Evolutionary conservation across 306 rosid genomes (phyloP), one percentile per base, ranked within the genome.

Genomic region (Cicer judaicum): DNA sequence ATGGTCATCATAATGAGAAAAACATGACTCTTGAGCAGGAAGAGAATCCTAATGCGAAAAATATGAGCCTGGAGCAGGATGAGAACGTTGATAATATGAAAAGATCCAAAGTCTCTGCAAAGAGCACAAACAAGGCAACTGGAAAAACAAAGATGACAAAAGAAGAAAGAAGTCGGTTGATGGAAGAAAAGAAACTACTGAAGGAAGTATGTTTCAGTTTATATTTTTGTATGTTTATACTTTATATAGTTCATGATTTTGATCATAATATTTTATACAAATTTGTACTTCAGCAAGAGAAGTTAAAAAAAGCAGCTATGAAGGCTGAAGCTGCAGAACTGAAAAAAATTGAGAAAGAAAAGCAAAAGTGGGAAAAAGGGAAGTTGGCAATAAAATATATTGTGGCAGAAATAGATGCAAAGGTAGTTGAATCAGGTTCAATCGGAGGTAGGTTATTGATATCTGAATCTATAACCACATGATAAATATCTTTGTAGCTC

Each of bases 311-410:
- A 77, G 96, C 80, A 73, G 94, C 92, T 65, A 84, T 88, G 68
- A 93, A 93, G 88, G 93, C 90, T 73, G 97, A 93, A 85, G 91
- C 87, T 34, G 94, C 92, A 56, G 92, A 89, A 61, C 64, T 86
- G 86, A 93, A 85, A 79, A 93, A 85, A 76, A 13, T 85, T 34
- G 87, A 91, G 84, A 93, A 88, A 82, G 98, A 93, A 85, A 87
- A 65, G 89, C 87, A 86, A 73, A 91, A 82, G 83, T 91, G 94
- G 97, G 97, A 88, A 72, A 93, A 88, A 24, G 97, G 97, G 76
- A 93, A 93, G 85, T 76, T 86, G 72, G 97, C 98, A 11, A 21
- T 84, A 16, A 90, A 93, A 79, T 88, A 96, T 41, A 86, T 93
- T 6, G 96, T 91, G 68, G 96, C 96, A 68, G 92, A 89, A 77